Evolutionary conservation across 495 filamentous ascomycete species (phyloP), one percentile per base, ranked within the genome.

Genomic region (Pyronema domesticum): DNA sequence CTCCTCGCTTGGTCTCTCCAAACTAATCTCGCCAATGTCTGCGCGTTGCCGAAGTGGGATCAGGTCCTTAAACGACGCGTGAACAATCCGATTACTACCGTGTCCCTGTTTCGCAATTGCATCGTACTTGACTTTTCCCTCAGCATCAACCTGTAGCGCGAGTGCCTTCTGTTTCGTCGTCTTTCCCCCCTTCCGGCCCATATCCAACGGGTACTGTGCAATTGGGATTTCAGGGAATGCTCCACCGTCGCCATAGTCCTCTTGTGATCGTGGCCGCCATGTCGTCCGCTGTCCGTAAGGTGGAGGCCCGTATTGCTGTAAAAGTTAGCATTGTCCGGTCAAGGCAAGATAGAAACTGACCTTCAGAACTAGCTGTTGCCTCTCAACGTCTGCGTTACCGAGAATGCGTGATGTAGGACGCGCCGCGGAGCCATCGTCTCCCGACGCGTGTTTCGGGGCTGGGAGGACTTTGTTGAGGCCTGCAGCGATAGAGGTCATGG

Each of bases 211-310:
- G 65, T 98, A 98, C 62, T 98, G 91, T 23, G 89, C 91, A 46
- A 96, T 78, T 19, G 83, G 80, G 44, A 98, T 81, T 67, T 98
- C 91, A 36, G 91, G 88, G 68, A 96, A 98, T 47, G 89, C 88
- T 62, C 91, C 91, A 55, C 91, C 91, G 73, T 96, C 89, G 61
- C 85, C 89, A 70, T 85, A 96, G 69, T 96, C 93, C 68, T 95
- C 89, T 57, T 80, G 73, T 9, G 74, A 75, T 57, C 87, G 80
- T 14, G 88, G 88, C 56, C 89, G 80, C 88, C 88, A 95, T 76
- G 82, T 81, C 66, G 80, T 66, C 57, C 88, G 82, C 59, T 89
- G 80, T 36, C 81, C 80, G 64, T 95, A 94, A 2, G 88, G 77
- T 5, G 93, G 87, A 40, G 91, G 91, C 7, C 91, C 88, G 44